Evolutionary conservation across 768 basidiomycete species (phyloP).

Genomic region (Lentinula sp.): DNA sequence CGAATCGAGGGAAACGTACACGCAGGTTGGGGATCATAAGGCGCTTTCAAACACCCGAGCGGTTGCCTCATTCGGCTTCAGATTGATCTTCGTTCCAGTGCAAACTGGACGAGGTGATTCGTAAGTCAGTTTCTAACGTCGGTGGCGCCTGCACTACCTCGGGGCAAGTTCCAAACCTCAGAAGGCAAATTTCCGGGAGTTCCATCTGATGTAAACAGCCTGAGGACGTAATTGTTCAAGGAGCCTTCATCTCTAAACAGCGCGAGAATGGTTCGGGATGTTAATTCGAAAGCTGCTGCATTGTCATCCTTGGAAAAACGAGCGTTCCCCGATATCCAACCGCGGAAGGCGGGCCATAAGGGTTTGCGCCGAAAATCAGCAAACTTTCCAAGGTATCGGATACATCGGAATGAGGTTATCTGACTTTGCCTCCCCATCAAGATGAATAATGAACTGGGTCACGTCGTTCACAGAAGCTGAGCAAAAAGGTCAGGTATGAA

Average conservation of each 20-base stretch:
- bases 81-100: constrained; percentile 12
- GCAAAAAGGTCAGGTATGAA: neutral
- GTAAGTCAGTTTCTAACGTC: constrained; percentile 15
- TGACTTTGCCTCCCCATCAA: constrained; percentile 7
- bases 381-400: constrained; percentile 36
- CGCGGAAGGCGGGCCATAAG: constrained; percentile 36
- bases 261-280: constrained; percentile 12
- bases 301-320: constrained; percentile 28
- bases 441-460: neutral
- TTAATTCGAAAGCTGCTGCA: constrained; percentile 20
- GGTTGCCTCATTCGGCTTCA: neutral
- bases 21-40: constrained; percentile 11
- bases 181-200: constrained; percentile 9
- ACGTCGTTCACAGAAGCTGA: neutral
- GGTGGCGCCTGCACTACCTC: constrained; percentile 8
- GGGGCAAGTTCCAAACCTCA: constrained; percentile 14
- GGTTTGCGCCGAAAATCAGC: neutral
- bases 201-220: neutral
- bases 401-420: constrained; percentile 29
- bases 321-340: constrained; percentile 8
- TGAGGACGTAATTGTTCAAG: neutral
- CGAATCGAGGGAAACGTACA: neutral
- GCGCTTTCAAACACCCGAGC: constrained; percentile 20
- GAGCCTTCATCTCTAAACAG: constrained; percentile 13
- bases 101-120: constrained; percentile 15